Evolutionary conservation across 2,329 filamentous ascomycete genomes (phyloP), one percentile per base, ranked within the genome.

Genomic region (Chaetomiaceae sp.): DNA sequence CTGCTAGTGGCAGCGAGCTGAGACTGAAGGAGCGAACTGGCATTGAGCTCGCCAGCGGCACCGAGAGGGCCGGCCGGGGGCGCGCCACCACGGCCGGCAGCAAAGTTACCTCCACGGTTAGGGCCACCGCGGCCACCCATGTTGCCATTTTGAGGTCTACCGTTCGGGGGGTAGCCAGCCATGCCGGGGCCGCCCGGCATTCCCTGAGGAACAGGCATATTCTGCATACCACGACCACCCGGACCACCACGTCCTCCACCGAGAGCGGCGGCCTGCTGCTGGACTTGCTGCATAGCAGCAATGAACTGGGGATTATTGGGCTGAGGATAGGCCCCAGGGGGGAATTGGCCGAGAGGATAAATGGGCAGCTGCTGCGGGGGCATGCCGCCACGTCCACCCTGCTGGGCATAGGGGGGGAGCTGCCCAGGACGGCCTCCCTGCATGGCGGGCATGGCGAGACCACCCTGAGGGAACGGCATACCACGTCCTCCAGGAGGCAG

Each of bases 361-460:
- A 90, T 86, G 76, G 90, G 89, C 61, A 96, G 82, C 75, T 91
- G 88, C 74, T 94, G 90, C 64, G 87, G 87, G 63, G 79, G 79
- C 61, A 89, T 86, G 61, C 85, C 89, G 61, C 90, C 91, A 70
- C 92, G 91, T 61, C 91, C 90, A 63, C 87, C 89, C 72, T 90
- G 87, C 71, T 94, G 90, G 66, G 85, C 83, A 75, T 92, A 94
- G 50, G 82, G 84, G 58, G 89, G 84, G 79, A 91, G 96, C 69
- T 94, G 90, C 63, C 86, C 87, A 60, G 89, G 89, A 64, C 91
- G 90, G 64, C 88, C 88, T 64, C 82, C 87, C 69, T 90, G 89
- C 62, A 85, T 85, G 64, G 80, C 82, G 54, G 88, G 86, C 69
- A 86, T 80, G 56, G 76, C 79, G 74, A 86, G 82, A 52, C 75